Conservation (phyloP, 352 stramenopile genomes). For the Pythium sukuiense region DNA sequence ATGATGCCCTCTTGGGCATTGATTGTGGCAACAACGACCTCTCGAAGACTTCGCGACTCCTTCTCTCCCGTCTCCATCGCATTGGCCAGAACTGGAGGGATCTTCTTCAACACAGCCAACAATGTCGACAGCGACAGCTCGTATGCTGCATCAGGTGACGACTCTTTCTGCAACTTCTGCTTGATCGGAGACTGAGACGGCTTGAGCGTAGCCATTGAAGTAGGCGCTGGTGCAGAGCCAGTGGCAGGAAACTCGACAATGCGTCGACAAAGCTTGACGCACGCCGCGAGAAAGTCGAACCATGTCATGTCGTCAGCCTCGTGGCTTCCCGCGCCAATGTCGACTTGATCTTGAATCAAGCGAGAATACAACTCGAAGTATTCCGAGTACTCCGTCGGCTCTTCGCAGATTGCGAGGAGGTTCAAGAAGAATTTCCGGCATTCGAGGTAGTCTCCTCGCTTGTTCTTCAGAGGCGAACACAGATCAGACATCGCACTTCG, state of each 20-base stretch:
- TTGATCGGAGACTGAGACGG: not conserved
- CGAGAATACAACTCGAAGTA: constrained; percentile 25
- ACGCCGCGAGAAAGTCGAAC: constrained; percentile 26
- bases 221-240: not conserved
- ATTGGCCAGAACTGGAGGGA: constrained; percentile 43
- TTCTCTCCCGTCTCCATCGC: constrained; percentile 40
- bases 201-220: constrained; percentile 4
- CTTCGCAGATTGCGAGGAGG: constrained; percentile 18
- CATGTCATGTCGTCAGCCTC: constrained; percentile 15
- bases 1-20: constrained; percentile 28
- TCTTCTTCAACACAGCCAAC: constrained; percentile 20
- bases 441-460: constrained; percentile 45
- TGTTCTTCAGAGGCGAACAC: constrained; percentile 35
- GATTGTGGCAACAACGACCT: constrained; percentile 25
- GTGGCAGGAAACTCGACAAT: constrained; percentile 22
- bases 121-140: constrained; percentile 26
- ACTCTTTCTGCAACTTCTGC: not conserved
- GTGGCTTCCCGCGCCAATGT: not conserved
- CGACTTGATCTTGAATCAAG: constrained; percentile 10
- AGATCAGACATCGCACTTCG: constrained; percentile 19
- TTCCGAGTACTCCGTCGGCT: constrained; percentile 12
- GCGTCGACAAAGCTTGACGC: constrained; percentile 17
- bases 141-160: constrained; percentile 21
- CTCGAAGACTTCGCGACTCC: constrained; percentile 30
- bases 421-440: constrained; percentile 24